Base-by-base conservation (phyloP, 2,329 filamentous ascomycete species). In the Sporothrix curviconia region DNA sequence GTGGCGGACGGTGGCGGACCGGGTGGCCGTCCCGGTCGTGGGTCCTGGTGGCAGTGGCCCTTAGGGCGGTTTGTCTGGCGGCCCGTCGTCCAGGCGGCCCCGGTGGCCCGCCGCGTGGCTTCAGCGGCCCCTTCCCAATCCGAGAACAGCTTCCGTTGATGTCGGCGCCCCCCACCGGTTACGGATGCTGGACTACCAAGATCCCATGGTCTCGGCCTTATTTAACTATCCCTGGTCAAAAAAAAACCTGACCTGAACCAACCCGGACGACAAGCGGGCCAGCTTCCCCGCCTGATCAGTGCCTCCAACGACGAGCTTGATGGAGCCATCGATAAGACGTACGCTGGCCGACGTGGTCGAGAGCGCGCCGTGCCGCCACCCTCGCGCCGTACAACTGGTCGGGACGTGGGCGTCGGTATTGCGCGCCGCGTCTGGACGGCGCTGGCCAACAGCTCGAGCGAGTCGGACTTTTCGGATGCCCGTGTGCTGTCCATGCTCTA, bases 161-260 rank as follows among this genome's bases (percentile, higher is more conserved):
- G 55, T 59, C 22, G 55, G 58, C 22, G 47, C 17, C 1, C 49
- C 52, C 44, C 58, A 55, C 32, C 58, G 2, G 36, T 57, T 7
- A 24, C n/a, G n/a, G n/a, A n/a, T n/a, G n/a, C n/a, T 59, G 6
- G 58, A 59, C 50, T 57, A 59, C 42, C 40, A 55, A 14, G n/a
- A n/a, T n/a, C 57, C 58, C 22, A 57, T 57, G 58, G 58, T 59
- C 9, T 59, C 58, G 28, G 58, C 58, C 9, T 55, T 57, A 14
- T 57, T 59, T 28, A n/a, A n/a, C n/a, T n/a, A n/a, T 59, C 57
- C 43, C 49, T 55, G 14, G 44, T 59, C 36, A 59, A 59, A 30
- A 34, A 57, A 11, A n/a, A n/a, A n/a, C n/a, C n/a, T n/a, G n/a
- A n/a, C n/a, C n/a, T n/a, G n/a, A n/a, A 54, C 49, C 2, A 59